Evolutionary conservation across 2,329 filamentous ascomycete genomes (phyloP), one percentile per base, ranked within the genome.

Genomic region (Emmonsia crescens): DNA sequence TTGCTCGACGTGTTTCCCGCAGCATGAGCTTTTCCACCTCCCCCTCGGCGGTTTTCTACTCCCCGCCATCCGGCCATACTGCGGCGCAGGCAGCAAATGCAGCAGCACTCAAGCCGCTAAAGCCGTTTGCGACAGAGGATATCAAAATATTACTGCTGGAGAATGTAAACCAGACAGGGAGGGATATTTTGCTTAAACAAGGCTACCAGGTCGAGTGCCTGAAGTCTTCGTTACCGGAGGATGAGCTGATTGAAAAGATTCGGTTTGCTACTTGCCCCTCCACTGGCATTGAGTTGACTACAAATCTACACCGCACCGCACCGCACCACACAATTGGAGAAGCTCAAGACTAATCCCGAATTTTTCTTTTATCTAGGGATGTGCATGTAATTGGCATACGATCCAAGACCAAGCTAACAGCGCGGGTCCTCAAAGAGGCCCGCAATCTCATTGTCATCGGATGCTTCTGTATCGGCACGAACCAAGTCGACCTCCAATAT

Each of bases 401-500:
- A 66, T 97, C 93, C 63, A 99, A 99, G 81, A 99, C 94, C 40
- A 96, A 94, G 79, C 84, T 99, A 73, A 93, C 86, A 9, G 87
- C 89, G 65, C 87, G 86, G 70, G 89, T 99, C 33, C 83, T 99
- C 64, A 83, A 85, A 61, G 87, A 95, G 74, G 94, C 94, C 61
- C 95, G 92, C 79, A 96, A 96, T 74, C 83, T 99, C 60, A 88
- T 97, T 63, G 94, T 96, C 64, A 85, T 97, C 69, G 94, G 94
- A 64, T 99, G 94, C 80, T 99, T 99, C 83, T 99, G 94, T 76
- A 99, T 99, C 70, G 94, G 94, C 67, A 99, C 94, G 62, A 97
- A 77, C 65, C 75, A 77, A 66, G 75, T 77, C 36, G 75, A 77
- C 63, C 72, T 77, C 31, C 74, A 77, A 65, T 77, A 75, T 68